phyloP scores from a whole-genome alignment of 2,329 filamentous ascomycete genomes.

The Ophiocordyceps camponoti-floridani region DNA sequence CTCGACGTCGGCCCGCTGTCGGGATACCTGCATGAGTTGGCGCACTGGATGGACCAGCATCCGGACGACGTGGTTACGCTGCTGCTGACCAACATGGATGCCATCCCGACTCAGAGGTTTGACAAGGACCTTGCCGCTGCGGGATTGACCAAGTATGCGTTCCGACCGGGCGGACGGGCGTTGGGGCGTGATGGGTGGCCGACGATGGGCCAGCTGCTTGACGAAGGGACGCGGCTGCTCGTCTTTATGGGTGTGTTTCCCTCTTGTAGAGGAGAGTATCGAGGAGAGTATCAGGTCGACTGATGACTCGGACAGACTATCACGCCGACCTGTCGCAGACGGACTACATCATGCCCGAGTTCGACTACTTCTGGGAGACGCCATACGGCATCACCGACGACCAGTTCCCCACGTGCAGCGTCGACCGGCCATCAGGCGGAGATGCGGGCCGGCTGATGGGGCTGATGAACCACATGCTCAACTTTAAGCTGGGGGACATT shows the following conservation, averaged over 20 bases:
- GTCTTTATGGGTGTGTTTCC: conserved; percentile 45
- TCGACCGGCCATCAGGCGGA: conserved; percentile 38
- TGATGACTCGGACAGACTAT: conserved; percentile 32
- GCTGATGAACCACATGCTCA: conserved; percentile 22
- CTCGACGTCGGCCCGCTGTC: conserved; percentile 40
- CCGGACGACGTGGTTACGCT: conserved; percentile 43
- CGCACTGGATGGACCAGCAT: conserved; percentile 40
- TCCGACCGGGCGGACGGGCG: conserved; percentile 22
- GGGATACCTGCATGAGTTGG: conserved; percentile 36
- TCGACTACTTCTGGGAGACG: conserved; percentile 55
- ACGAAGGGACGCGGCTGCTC: conserved; percentile 42
- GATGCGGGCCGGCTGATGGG: conserved; percentile 22
- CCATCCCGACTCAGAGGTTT: conserved; percentile 35
- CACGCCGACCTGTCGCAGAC: conserved; percentile 27
- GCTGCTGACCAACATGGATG: conserved; percentile 44
- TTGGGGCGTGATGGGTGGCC: conserved; percentile 41
- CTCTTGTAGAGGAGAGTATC: conserved; percentile 4
- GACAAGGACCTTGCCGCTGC: conserved; percentile 33
- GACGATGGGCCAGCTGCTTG: conserved; percentile 49
- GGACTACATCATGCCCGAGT: conserved; percentile 48
- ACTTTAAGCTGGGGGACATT: conserved; percentile 12
- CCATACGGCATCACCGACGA: conserved; percentile 43
- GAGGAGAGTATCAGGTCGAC: no score
- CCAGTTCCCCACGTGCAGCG: conserved; percentile 43
- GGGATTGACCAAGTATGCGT: conserved; percentile 39